Evolutionary conservation across 2,329 filamentous ascomycete genomes (phyloP), one percentile per base, ranked within the genome.

Genomic region (Zalaria sp.): DNA sequence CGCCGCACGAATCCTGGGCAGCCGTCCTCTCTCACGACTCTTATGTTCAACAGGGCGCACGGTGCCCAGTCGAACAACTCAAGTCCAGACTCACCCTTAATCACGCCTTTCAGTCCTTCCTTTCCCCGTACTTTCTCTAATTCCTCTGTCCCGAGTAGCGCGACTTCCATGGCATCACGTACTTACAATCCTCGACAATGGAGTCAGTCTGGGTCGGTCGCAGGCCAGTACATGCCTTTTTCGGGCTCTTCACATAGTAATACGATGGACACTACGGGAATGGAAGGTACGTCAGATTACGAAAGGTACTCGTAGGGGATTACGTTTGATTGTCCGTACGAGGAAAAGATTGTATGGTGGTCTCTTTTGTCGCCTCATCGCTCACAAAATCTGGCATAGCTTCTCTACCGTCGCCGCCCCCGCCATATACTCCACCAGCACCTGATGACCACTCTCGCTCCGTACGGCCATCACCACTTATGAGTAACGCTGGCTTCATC

Each of bases 121-220:
- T 51, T 51, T 55, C 46, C 53, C 35, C 51, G 50, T 31, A 44
- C 48, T 36, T 46, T 46, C 34, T 43, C 50, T 34, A 41, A 49
- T 37, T 48, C 48, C 35, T 55, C 53, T 47, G 51, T 44, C 43
- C 51, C 53, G 5, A 44, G 39, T 25, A 54, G 48, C 36, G 50
- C 50, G 26, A 44, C 46, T 42, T 43, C 48, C 25, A 49, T 52
- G 41, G 44, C 49, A 41, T 47, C 49, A 25, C 48, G 47, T 39
- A 43, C 65, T 1, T 71, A 71, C 57, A 69, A 69, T 50, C 67
- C 67, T 31, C 63, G 64, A 50, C 65, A 69, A 61, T 71, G 67
- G 67, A 59, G 56, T 49, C 58, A 62, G 45, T 53, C 53, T 42
- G 59, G 54, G 10, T 56, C 58, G 38, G 51, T 59, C 5, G 57